Evolutionary conservation across 805 yeast genomes (phyloP).

Genomic region (Blastobotrys americana): DNA sequence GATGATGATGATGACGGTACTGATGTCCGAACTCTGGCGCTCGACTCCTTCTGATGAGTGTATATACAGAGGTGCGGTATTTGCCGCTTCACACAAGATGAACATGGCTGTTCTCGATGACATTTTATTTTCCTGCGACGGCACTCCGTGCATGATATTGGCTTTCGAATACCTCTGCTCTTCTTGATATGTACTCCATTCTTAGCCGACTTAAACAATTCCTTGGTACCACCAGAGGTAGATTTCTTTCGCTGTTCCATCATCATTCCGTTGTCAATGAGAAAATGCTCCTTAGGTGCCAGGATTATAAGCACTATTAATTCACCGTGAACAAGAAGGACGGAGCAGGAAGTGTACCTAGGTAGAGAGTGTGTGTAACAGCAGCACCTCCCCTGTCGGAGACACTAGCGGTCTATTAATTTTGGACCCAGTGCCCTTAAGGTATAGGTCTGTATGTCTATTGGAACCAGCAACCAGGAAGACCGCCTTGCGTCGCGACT

Average conservation of each 20-base stretch:
- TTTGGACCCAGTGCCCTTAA: not conserved
- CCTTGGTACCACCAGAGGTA: too few relatives aligned
- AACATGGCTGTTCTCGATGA: slow-evolving; percentile 7
- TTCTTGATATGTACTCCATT: slow-evolving; percentile 7
- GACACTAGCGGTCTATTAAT: too few relatives aligned
- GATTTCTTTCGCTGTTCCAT: too few relatives aligned
- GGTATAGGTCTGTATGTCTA: not conserved
- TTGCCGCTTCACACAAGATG: slow-evolving; percentile 8
- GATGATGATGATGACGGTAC: slow-evolving; percentile 5
- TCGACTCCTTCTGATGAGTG: slow-evolving; percentile 1
- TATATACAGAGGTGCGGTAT: slow-evolving; percentile 1
- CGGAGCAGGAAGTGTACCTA: too few relatives aligned
- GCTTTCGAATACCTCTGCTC: slow-evolving; percentile 11
- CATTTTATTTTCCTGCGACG: slow-evolving; percentile 9
- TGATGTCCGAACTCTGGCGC: not conserved
- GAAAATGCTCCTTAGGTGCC: too few relatives aligned
- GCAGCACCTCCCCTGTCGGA: too few relatives aligned
- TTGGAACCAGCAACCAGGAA: not conserved
- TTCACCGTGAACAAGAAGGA: too few relatives aligned
- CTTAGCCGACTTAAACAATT: too few relatives aligned
- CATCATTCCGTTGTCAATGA: too few relatives aligned
- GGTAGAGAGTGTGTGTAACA: too few relatives aligned
- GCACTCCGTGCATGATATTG: slow-evolving; percentile 10
- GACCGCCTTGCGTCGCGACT: not conserved
- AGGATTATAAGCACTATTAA: too few relatives aligned